Evolutionary conservation across 352 stramenopile species (phyloP).

Genomic region (Globisporangium okanoganense): DNA sequence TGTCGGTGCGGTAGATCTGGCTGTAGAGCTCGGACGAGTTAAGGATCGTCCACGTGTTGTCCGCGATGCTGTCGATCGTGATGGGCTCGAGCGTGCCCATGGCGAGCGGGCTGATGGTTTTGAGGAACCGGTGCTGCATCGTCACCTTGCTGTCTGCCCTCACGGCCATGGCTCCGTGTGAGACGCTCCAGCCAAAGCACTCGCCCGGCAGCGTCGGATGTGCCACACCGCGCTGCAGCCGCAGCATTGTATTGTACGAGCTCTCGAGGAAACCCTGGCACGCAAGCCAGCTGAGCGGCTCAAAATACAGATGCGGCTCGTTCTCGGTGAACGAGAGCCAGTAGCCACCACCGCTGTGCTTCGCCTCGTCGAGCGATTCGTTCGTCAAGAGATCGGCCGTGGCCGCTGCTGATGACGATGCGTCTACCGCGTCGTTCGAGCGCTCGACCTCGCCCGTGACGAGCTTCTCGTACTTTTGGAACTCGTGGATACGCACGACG

Average conservation of each 20-base stretch:
- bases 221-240: not conserved
- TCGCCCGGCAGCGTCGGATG: conserved; percentile 1
- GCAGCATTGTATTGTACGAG: conserved; percentile 8
- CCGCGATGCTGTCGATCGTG: conserved; percentile 28
- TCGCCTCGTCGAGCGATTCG: not conserved
- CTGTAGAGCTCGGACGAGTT: conserved; percentile 32
- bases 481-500: conserved; percentile 4
- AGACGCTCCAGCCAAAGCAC: conserved; percentile 9
- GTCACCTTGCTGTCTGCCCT: conserved; percentile 3
- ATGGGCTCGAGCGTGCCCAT: conserved; percentile 20
- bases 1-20: conserved; percentile 32
- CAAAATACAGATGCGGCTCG: conserved; percentile 10
- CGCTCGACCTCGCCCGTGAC: conserved; percentile 6
- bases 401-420: too few species aligned
- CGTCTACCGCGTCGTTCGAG: not conserved
- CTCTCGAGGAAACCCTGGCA: not conserved
- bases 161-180: not conserved
- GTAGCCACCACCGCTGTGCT: not conserved
- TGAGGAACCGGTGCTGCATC: conserved; percentile 37
- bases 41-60: conserved; percentile 35
- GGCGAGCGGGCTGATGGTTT: conserved; percentile 24
- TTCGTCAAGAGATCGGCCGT: not conserved
- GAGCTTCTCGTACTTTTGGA: conserved; percentile 14
- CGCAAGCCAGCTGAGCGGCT: conserved; percentile 5
- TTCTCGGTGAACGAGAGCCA: conserved; percentile 14